Conservation (phyloP, 371 early-diverging fungal species). For the Mortierella sp. region DNA sequence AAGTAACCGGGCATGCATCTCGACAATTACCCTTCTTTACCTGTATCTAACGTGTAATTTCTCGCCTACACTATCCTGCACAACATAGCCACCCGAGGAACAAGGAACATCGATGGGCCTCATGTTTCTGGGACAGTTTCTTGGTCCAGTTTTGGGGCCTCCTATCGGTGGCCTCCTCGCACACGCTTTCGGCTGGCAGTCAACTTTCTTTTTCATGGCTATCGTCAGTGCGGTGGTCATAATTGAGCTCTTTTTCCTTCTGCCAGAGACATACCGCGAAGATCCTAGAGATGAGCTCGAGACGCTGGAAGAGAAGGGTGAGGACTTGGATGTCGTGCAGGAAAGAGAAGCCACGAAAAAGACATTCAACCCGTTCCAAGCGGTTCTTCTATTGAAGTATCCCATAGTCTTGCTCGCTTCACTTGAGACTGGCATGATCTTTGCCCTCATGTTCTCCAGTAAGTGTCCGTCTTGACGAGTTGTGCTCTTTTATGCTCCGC, state of each 20-base stretch:
- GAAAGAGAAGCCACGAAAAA: conserved; percentile 1
- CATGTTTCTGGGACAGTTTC: conserved; percentile 51
- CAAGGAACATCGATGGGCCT: conserved; percentile 56
- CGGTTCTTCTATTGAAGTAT: conserved; percentile 58
- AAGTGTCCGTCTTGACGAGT: conserved; percentile 4
- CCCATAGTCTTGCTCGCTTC: conserved; percentile 61
- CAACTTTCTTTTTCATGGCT: conserved; percentile 73
- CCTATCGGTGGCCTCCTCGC: conserved; percentile 62
- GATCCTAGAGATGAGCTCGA: conserved; percentile 32
- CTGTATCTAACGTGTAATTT: conserved; percentile 68
- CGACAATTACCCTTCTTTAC: conserved; percentile 45
- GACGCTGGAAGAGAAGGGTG: conserved; percentile 8
- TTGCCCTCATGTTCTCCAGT: conserved; percentile 59
- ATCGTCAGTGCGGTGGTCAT: conserved; percentile 66
- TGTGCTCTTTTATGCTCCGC: not conserved
- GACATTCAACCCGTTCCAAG: conserved; percentile 46
- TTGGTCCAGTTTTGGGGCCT: conserved; percentile 56
- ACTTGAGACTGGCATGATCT: conserved; percentile 64
- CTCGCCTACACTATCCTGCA: conserved; percentile 38
- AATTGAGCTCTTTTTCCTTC: conserved; percentile 66
- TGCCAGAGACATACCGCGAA: conserved; percentile 78
- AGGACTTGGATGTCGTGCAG: conserved; percentile 13
- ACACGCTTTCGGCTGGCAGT: conserved; percentile 70
- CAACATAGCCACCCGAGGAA: conserved; percentile 44
- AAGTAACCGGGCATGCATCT: conserved; percentile 44